Evolutionary conservation across 2,329 filamentous ascomycete species (phyloP), one percentile per base, ranked within the genome.

Genomic region (Epichloe sibirici): DNA sequence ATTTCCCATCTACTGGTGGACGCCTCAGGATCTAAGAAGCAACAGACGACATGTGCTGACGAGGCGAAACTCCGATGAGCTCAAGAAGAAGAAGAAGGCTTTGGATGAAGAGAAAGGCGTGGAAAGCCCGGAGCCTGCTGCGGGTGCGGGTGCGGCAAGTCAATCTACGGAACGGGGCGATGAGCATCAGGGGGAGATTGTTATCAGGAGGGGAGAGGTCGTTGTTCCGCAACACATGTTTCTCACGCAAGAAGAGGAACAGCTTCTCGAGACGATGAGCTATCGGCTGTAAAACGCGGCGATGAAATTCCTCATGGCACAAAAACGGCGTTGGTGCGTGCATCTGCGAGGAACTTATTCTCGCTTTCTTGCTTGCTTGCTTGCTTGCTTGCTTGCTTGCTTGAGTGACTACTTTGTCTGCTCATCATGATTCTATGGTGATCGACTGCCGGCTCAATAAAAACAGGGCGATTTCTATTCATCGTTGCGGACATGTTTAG

Each of bases 1-100:
- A 17, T 89, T 80, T 56, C 86, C 86, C 0, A 57, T 78, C 2
- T 88, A 86, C 63, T 90, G 85, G 85, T 88, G 81, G 81, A 77
- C 78, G 1, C 71, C 77, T 0, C 63, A 65, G 17, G 58, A 68
- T 5, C 40, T 68, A 50, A 45, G 53, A 49, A 45, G 55, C 15
- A 53, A 47, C 13, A 21, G n/a, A 21, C 47, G 40, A 35, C 53
- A 54, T 23, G 40, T 53, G 12, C 48, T 57, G 11, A 51, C 35
- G n/a, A 53, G 53, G 9, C 51, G 57, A 15, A 23, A 28, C 11
- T 52, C 55, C 6, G 46, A 51, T n/a, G 52, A 56, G 35, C 46
- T 49, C 5, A 53, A 48, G 40, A 47, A 44, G n/a, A 25, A 21
- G 25, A 23, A 46, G 17, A 17, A 31, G 25, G 28, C 46, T 15